Conservation (phyloP, 805 yeast species). For the Saturnispora quitensis region DNA sequence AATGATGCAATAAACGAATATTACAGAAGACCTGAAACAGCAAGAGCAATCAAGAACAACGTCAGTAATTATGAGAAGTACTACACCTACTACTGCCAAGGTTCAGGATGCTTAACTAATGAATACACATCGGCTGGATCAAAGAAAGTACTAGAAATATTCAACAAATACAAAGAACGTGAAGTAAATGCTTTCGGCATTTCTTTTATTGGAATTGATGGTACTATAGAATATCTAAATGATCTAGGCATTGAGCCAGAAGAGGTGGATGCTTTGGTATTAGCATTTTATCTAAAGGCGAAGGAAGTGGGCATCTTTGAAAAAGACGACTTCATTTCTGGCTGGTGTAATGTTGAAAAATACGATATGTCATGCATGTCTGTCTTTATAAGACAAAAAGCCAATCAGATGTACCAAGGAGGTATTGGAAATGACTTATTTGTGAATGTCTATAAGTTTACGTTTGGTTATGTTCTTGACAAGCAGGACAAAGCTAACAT, state of each 20-base stretch:
- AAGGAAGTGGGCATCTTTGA: conserved; percentile 58
- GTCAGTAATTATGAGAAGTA: background rate
- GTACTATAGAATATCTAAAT: conserved; percentile 57
- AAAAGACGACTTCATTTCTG: conserved; percentile 38
- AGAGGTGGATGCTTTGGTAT: conserved; percentile 56
- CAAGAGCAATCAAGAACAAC: background rate
- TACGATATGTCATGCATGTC: conserved; percentile 40
- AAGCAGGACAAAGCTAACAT: conserved; percentile 37
- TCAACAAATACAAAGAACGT: conserved; percentile 25
- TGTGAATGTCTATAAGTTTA: conserved; percentile 54
- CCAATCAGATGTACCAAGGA: conserved; percentile 23
- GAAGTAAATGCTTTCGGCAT: conserved; percentile 18
- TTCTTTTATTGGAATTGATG: conserved; percentile 59
- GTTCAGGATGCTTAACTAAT: background rate
- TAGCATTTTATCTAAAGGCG: conserved; percentile 61
- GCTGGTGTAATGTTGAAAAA: conserved; percentile 41
- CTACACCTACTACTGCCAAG: background rate
- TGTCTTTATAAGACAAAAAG: conserved; percentile 19
- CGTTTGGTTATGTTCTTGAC: conserved; percentile 60
- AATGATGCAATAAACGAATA: conserved; percentile 11
- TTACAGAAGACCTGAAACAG: conserved; percentile 1
- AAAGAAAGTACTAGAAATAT: conserved; percentile 24
- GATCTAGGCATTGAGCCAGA: conserved; percentile 70
- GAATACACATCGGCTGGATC: background rate
- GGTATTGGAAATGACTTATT: conserved; percentile 34